Percentiles rank a stretch among this genome's conserved stretches.
Evolutionary conservation across 805 yeast species (phyloP).

Genomic region (Sugiyamaella americana): DNA sequence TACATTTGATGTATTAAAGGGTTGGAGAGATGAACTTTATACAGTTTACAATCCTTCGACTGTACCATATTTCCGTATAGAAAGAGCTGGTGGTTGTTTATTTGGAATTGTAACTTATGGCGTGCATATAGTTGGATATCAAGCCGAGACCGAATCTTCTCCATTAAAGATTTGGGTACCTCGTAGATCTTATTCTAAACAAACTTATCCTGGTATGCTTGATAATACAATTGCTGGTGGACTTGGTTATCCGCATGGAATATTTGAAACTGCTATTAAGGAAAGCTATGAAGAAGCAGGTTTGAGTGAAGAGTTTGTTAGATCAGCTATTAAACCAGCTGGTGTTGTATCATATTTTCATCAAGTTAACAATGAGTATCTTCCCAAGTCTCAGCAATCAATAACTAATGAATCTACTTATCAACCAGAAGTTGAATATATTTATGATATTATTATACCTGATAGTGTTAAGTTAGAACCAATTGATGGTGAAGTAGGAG

Average conservation of each 20-base stretch:
- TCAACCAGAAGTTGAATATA: conserved; percentile 84
- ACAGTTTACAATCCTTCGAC: conserved; percentile 54
- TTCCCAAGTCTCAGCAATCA: conserved; percentile 23
- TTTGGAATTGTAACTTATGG: conserved; percentile 90
- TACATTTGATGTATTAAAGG: conserved; percentile 28
- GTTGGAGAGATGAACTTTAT: conserved; percentile 85
- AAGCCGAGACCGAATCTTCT: conserved; percentile 46
- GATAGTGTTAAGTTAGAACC: conserved; percentile 46
- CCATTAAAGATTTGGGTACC: conserved; percentile 63
- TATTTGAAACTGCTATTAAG: conserved; percentile 70
- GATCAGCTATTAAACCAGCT: conserved; percentile 38
- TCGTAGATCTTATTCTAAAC: conserved; percentile 65
- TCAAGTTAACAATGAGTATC: conserved; percentile 19
- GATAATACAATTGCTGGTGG: conserved; percentile 98
- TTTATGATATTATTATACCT: conserved; percentile 63
- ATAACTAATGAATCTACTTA: conserved; percentile 46
- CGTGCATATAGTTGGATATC: conserved; percentile 77
- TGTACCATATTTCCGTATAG: conserved; percentile 60
- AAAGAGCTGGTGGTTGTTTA: conserved; percentile 73
- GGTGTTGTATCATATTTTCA: conserved; percentile 63
- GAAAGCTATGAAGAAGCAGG: conserved; percentile 94
- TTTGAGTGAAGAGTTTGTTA: conserved; percentile 47
- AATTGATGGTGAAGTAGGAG: conserved; percentile 70
- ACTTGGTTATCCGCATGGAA: conserved; percentile 70
- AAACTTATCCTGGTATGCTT: conserved; percentile 83